phyloP scores from a whole-genome alignment of 345 rosid genomes.

The Moricandia arvensis region DNA sequence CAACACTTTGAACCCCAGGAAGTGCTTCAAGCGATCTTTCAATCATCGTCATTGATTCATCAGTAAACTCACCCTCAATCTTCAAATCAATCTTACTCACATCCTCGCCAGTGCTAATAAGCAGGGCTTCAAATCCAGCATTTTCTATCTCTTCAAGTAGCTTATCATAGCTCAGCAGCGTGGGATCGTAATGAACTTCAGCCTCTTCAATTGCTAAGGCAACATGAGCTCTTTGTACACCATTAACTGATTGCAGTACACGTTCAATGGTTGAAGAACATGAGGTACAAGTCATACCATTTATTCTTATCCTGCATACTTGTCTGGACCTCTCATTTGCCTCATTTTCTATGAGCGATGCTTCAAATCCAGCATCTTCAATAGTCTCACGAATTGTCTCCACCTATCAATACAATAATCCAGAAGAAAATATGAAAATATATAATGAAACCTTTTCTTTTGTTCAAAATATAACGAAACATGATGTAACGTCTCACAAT shows the following conservation, averaged over 20 bases:
- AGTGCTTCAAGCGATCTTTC: slow-evolving; percentile 75
- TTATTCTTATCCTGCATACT: slow-evolving; percentile 69
- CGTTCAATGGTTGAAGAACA: slow-evolving; percentile 76
- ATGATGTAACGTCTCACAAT: slow-evolving; percentile 87
- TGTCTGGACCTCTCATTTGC: slow-evolving; percentile 49
- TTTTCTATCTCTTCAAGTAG: slow-evolving; percentile 53
- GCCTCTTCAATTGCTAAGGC: slow-evolving; percentile 95
- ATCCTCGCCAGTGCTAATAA: slow-evolving; percentile 70
- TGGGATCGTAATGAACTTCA: slow-evolving; percentile 66
- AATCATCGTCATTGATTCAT: slow-evolving; percentile 49
- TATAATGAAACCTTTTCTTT: too few species aligned
- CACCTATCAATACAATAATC: slow-evolving; percentile 41
- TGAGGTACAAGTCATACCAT: slow-evolving; percentile 89
- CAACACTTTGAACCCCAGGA: slow-evolving; percentile 65
- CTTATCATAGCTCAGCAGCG: slow-evolving; percentile 38
- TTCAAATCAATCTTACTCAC: slow-evolving; percentile 68
- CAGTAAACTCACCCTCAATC: slow-evolving; percentile 62
- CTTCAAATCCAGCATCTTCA: slow-evolving; percentile 81
- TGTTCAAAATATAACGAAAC: too few species aligned
- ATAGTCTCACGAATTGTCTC: slow-evolving; percentile 84
- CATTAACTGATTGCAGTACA: slow-evolving; percentile 56
- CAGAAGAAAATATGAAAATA: too few species aligned
- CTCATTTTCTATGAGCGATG: slow-evolving; percentile 56
- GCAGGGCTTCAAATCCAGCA: slow-evolving; percentile 69
- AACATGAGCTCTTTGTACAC: slow-evolving; percentile 71